Evolutionary conservation across 208 protist species (phyloP).

Genomic region (Acanthamoeba triangularis): DNA sequence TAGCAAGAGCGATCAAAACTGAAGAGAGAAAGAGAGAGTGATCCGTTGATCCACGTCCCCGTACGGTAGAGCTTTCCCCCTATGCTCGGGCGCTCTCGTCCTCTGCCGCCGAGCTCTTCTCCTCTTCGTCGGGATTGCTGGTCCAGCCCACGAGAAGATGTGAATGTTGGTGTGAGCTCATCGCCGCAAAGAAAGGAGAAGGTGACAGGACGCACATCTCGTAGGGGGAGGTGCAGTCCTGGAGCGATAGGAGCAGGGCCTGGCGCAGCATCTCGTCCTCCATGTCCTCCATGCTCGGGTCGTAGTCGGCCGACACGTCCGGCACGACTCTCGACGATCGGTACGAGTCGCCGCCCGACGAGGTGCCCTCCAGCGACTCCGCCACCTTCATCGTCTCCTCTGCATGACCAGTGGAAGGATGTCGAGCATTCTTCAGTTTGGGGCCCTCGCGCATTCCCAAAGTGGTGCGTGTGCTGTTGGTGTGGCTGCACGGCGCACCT

Average conservation of each 20-base stretch:
- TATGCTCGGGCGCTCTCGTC: not conserved
- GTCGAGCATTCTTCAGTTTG: not conserved
- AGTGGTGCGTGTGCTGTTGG: too few species aligned
- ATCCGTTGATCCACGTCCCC: too few species aligned
- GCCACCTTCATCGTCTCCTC: not conserved
- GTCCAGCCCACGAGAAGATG: too few species aligned
- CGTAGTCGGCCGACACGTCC: not conserved
- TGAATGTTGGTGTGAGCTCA: not conserved
- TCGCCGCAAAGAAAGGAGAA: not conserved
- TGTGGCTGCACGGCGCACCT: not conserved
- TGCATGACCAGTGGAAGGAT: not conserved
- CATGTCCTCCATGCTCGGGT: slow-evolving; percentile 60
- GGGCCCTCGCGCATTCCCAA: too few species aligned
- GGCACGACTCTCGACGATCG: not conserved
- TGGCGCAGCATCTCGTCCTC: slow-evolving; percentile 77
- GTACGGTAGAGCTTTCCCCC: too few species aligned
- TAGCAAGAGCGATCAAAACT: too few species aligned
- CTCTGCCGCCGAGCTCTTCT: not conserved
- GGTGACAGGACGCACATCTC: not conserved
- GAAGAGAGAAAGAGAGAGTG: too few species aligned
- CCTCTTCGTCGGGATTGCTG: not conserved
- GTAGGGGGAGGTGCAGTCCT: slow-evolving; percentile 62
- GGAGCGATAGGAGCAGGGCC: slow-evolving; percentile 76
- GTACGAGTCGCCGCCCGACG: not conserved
- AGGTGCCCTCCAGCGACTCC: not conserved